Evolutionary conservation across 2,329 filamentous ascomycete genomes (phyloP).

Genomic region (Fusarium sororula): DNA sequence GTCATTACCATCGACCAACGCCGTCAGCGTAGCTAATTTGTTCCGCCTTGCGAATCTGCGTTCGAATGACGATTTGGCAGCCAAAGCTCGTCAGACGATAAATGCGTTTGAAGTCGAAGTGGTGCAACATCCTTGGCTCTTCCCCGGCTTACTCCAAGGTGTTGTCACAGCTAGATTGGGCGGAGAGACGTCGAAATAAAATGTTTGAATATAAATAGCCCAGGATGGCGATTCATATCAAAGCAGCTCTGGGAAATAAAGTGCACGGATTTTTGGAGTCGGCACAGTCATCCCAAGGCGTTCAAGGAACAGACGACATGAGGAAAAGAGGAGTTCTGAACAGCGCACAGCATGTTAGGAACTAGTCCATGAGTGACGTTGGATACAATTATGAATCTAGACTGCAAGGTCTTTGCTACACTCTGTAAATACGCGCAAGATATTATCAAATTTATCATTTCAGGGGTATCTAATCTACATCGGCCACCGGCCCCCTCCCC

Average conservation of each 20-base stretch:
- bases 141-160: constrained; percentile 79
- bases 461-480: constrained; percentile 57
- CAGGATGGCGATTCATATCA: constrained; percentile 32
- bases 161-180: constrained; percentile 81
- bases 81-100: constrained; percentile 76
- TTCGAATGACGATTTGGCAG: constrained; percentile 69
- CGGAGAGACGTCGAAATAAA: constrained; percentile 54
- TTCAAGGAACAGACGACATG: background rate
- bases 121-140: constrained; percentile 91
- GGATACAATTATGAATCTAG: background rate
- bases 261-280: background rate
- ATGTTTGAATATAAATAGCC: constrained; percentile 40
- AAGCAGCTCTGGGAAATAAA: background rate
- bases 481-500: constrained; percentile 32
- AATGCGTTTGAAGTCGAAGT: constrained; percentile 91
- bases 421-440: background rate
- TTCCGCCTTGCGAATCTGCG: constrained; percentile 79
- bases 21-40: constrained; percentile 86
- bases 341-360: background rate
- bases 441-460: constrained; percentile 39
- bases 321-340: background rate
- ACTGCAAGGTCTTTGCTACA: background rate
- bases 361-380: background rate
- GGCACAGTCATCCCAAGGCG: constrained; percentile 2
- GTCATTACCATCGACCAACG: constrained; percentile 89